Evolutionary conservation across 805 yeast genomes (phyloP), one percentile per base, ranked within the genome.

Genomic region (Metschnikowia shivogae): DNA sequence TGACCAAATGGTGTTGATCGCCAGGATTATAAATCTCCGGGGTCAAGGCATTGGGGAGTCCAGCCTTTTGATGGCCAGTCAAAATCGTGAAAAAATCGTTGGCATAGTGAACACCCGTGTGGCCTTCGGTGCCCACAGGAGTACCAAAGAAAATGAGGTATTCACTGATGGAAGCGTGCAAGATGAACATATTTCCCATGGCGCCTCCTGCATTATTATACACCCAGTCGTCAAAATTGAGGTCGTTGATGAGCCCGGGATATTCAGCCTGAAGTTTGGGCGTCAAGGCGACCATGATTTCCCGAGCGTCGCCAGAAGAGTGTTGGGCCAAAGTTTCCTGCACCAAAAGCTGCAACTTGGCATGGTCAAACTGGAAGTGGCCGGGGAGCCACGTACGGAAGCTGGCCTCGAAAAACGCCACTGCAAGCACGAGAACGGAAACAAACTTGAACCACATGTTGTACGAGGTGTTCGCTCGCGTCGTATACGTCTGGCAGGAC

Each of bases 201-300:
- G 99, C 98, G 55, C 96, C 96, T 44, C 99, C 99, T 3, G 99
- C 99, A 58, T 88, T 89, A 77, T 93, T 93, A 78, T 82, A 92
- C 42, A 93, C 85, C 98, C 98, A 93, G 53, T 90, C 92, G 43
- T 86, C 85, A 41, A 74, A 72, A 62, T 82, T 79, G 54, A 84
- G 74, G 52, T 81, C 81, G 66, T 87, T 87, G 66, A 92, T 78
- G 54, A 76, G 61, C 6, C 80, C 81, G 10, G 96, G 95, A 63
- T 93, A 93, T 37, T 72, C 78, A 29, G 67, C 73, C 42, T 47
- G 48, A 48, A 55, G 36, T 30, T 45, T 37, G 2, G 74, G 73
- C 29, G 86, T 78, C 49, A 92, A 68, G 39, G 78, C 86, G 14
- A 70, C 61, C 64, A 90, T 70, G 46, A 90, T 64, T 3, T 74